A percentile compares a stretch with the other conserved stretches of the same genome.
These are phyloP conservation scores for Aspergillus baeticus DNA, from an alignment of 495 filamentous ascomycete species.

Conservation along the genomic window DNA sequence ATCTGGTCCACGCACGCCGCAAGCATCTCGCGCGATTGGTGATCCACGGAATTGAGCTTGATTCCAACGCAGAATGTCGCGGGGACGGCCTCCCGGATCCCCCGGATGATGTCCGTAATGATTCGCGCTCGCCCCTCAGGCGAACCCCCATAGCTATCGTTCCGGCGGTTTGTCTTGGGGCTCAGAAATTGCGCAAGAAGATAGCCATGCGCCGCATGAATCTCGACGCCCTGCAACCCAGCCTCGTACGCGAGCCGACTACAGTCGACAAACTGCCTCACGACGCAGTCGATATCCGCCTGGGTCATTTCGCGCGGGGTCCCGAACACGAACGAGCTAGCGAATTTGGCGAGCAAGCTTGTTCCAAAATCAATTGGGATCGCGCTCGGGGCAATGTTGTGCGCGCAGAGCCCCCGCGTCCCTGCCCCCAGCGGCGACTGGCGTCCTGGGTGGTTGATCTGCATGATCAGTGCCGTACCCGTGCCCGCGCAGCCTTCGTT, in stretches of 20 bases:
- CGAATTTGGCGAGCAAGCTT: background rate
- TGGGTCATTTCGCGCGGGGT: background rate
- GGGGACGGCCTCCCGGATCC: background rate
- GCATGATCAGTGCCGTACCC: background rate
- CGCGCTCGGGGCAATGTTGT: background rate
- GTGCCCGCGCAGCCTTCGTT: too few relatives aligned
- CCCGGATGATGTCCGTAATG: conserved; percentile 4
- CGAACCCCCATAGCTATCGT: conserved; percentile 31
- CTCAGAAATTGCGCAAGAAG: conserved; percentile 9
- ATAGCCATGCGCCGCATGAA: conserved; percentile 10
- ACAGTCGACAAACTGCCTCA: background rate
- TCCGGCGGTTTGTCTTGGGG: conserved; percentile 9
- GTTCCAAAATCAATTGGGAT: too few relatives aligned
- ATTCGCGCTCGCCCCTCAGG: conserved; percentile 25
- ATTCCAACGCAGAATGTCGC: background rate
- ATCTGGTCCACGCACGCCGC: background rate
- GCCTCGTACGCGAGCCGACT: background rate
- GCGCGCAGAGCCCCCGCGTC: background rate
- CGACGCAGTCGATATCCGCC: background rate
- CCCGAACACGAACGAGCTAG: background rate
- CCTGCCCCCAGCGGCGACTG: background rate
- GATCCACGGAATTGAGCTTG: background rate
- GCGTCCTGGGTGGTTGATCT: background rate
- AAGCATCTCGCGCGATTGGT: background rate
- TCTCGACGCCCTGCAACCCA: conserved; percentile 11